Evolutionary conservation across 768 basidiomycete species (phyloP).

Genomic region (Serendipita sp.): DNA sequence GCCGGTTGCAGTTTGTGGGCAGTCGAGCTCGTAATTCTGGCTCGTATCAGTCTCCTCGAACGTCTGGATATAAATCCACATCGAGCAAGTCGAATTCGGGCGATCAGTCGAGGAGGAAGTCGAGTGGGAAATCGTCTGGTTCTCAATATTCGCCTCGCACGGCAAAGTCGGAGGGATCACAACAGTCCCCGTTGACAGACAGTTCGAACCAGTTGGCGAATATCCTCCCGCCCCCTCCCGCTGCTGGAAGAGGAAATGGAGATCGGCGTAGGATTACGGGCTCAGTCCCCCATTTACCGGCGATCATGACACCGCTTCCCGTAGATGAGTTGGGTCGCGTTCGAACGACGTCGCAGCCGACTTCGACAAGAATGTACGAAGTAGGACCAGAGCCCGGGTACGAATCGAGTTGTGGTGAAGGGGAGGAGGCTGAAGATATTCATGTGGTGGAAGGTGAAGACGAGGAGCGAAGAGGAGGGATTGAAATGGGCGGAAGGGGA

Average conservation of each 20-base stretch:
- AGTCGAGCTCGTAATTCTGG: conserved; percentile 2
- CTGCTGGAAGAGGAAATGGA: conserved; percentile 8
- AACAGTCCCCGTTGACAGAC: not conserved
- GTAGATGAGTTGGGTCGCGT: not conserved
- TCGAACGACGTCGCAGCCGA: not conserved
- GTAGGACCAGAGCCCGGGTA: conserved; percentile 6
- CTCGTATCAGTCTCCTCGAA: conserved; percentile 1
- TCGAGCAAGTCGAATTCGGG: conserved; percentile 4
- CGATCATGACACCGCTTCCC: not conserved
- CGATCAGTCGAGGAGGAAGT: not conserved
- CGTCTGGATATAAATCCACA: not conserved
- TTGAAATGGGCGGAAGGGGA: conserved; percentile 10
- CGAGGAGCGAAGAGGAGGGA: conserved; percentile 10
- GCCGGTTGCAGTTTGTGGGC: conserved; percentile 9
- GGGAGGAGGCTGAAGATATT: conserved; percentile 7
- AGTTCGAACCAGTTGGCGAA: not conserved
- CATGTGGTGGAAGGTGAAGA: not conserved
- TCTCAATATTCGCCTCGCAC: not conserved
- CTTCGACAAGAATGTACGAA: conserved; percentile 1
- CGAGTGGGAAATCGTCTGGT: not conserved
- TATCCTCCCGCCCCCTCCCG: not conserved
- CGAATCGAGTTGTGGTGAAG: too few relatives aligned
- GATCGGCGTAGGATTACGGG: not conserved
- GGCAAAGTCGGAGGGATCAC: not conserved
- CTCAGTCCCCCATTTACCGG: conserved; percentile 3